Percentiles rank a stretch among this genome's conserved stretches.
Evolutionary conservation across 2,329 filamentous ascomycete genomes (phyloP).

Genomic region (Trichoderma citrinoviride): DNA sequence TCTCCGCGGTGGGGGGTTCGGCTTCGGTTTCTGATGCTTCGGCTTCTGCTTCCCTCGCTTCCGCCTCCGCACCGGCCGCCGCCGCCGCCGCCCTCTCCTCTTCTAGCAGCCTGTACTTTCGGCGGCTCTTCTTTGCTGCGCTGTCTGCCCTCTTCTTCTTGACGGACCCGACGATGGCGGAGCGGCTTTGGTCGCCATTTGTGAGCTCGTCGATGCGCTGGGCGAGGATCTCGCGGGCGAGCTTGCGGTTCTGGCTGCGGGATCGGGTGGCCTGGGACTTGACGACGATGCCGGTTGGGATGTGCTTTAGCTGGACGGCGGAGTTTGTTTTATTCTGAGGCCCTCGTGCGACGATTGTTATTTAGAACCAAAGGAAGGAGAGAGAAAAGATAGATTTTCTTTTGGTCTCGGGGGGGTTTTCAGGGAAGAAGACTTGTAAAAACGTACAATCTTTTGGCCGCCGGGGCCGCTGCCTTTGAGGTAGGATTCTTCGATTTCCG

Average conservation of each 20-base stretch:
- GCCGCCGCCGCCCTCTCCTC: conserved; percentile 40
- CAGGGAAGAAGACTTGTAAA: no score
- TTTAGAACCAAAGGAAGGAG: not conserved
- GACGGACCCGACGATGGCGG: conserved; percentile 60
- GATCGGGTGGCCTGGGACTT: conserved; percentile 93
- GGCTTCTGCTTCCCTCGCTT: no score
- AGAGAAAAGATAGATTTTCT: no score
- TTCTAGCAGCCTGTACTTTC: conserved; percentile 69
- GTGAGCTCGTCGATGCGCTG: conserved; percentile 69
- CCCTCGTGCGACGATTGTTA: not conserved
- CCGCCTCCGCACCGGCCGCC: not conserved
- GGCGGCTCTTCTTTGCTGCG: conserved; percentile 73
- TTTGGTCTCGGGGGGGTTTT: not conserved
- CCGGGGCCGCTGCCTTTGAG: conserved; percentile 90
- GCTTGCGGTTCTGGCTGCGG: conserved; percentile 80
- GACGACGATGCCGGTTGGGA: conserved; percentile 86
- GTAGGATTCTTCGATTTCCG: conserved; percentile 79
- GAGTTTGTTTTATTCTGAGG: conserved; percentile 89
- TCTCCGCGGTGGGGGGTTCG: not conserved
- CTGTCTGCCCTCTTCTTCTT: conserved; percentile 71
- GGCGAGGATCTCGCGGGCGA: conserved; percentile 74
- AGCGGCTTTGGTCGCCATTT: conserved; percentile 68
- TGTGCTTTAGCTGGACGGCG: conserved; percentile 87
- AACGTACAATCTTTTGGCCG: conserved; percentile 86
- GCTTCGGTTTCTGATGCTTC: no score